phyloP scores from a whole-genome alignment of 1,284 basidiomycete species.

The Irpex sp. region DNA sequence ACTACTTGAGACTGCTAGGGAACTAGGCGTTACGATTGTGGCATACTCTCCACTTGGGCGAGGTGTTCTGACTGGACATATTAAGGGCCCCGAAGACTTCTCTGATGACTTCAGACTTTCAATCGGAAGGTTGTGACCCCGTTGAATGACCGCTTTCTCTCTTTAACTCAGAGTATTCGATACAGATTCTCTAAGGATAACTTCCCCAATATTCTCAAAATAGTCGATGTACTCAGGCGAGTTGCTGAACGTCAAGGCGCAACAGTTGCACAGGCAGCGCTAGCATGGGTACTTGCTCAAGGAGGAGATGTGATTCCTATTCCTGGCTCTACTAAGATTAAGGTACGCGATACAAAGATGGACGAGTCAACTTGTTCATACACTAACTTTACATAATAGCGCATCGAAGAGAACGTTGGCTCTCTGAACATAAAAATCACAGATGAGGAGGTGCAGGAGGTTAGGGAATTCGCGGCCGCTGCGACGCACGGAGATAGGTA shows the following conservation, averaged over 20 bases:
- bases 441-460: conserved; percentile 21
- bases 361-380: not conserved
- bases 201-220: conserved; percentile 39
- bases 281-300: conserved; percentile 43
- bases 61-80: conserved; percentile 41
- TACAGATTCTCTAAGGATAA: conserved; percentile 36
- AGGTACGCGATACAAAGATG: conserved; percentile 11
- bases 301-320: conserved; percentile 36
- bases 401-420: conserved; percentile 21
- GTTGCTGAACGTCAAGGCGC: conserved; percentile 31
- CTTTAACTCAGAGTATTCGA: not conserved
- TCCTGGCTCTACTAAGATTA: conserved; percentile 29
- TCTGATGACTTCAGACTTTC: conserved; percentile 40
- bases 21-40: conserved; percentile 31
- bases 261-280: conserved; percentile 37
- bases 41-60: conserved; percentile 42
- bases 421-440: conserved; percentile 23
- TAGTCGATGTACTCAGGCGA: conserved; percentile 32
- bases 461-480: conserved; percentile 10
- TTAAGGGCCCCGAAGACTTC: conserved; percentile 43
- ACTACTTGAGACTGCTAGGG: conserved; percentile 27
- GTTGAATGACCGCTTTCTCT: not conserved
- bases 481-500: not conserved
- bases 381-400: not conserved
- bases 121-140: conserved; percentile 31